Evolutionary conservation across 2,329 filamentous ascomycete species (phyloP).

Genomic region (Fusarium solani-melongenae): DNA sequence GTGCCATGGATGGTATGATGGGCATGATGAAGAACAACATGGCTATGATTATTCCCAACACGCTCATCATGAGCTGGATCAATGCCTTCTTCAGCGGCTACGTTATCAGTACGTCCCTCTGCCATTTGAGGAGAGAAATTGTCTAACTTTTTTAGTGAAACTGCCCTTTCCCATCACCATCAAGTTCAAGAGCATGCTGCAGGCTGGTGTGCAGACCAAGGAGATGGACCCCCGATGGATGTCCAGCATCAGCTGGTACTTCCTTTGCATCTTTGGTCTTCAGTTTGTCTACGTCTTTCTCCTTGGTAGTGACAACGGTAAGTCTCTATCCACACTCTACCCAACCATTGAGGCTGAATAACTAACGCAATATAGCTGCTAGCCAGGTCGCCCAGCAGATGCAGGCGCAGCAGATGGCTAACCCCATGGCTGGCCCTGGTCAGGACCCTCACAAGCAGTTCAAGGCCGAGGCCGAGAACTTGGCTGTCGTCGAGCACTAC

Average conservation of each 20-base stretch:
- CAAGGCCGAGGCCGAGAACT: slow-evolving; percentile 89
- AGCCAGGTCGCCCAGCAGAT: slow-evolving; percentile 94
- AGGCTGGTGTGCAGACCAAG: slow-evolving; percentile 93
- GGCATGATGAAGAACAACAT: slow-evolving; percentile 99
- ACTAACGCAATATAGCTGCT: slow-evolving; percentile 70
- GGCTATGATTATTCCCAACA: slow-evolving; percentile 99
- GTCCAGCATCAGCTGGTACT: slow-evolving; percentile 98
- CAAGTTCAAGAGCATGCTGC: slow-evolving; percentile 99
- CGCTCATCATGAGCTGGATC: slow-evolving; percentile 99
- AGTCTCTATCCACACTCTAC: slow-evolving; percentile 47
- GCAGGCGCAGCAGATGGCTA: slow-evolving; percentile 68
- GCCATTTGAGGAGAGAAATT: neutral
- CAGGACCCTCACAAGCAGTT: slow-evolving; percentile 98
- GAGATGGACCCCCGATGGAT: slow-evolving; percentile 99
- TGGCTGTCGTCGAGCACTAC: slow-evolving; percentile 94
- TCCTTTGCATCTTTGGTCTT: slow-evolving; percentile 94
- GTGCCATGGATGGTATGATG: slow-evolving; percentile 99
- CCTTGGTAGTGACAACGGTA: slow-evolving; percentile 94
- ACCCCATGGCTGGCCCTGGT: slow-evolving; percentile 84
- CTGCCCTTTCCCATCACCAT: slow-evolving; percentile 96
- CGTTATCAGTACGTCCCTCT: slow-evolving; percentile 79
- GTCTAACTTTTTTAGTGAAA: slow-evolving; percentile 73
- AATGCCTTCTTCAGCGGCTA: slow-evolving; percentile 99
- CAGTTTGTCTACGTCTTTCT: slow-evolving; percentile 98
- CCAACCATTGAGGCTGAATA: neutral